phyloP scores from a whole-genome alignment of 345 rosid species.

The Salix brachista region DNA sequence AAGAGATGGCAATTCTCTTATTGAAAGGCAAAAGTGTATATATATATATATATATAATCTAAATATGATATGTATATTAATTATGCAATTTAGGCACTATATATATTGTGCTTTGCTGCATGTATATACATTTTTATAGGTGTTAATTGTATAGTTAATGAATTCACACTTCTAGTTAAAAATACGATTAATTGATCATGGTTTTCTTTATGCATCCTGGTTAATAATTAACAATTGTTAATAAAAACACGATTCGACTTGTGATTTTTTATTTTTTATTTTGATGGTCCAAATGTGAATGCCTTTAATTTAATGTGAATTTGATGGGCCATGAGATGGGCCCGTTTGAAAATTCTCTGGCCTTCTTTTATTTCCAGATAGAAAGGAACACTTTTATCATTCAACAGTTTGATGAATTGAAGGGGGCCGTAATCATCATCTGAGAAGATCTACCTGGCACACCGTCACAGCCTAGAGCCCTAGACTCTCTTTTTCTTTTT shows the following conservation, averaged over 20 bases:
- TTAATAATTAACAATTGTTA: neutral
- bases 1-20: too few species aligned
- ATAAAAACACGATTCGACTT: neutral
- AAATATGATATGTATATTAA: too few species aligned
- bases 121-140: too few species aligned
- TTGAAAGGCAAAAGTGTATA: too few species aligned
- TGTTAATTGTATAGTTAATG: neutral
- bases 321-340: neutral
- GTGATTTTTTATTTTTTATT: neutral
- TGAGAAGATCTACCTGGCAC: slow-evolving; percentile 38
- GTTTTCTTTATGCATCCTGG: neutral
- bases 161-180: neutral
- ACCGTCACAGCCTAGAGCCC: slow-evolving; percentile 16
- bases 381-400: slow-evolving; percentile 38
- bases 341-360: neutral
- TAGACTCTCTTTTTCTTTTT: slow-evolving; percentile 17
- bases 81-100: too few species aligned
- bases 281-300: neutral
- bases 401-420: slow-evolving; percentile 28
- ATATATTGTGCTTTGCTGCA: too few species aligned
- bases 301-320: neutral
- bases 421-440: slow-evolving; percentile 17
- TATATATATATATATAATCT: too few species aligned
- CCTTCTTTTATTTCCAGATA: slow-evolving; percentile 10
- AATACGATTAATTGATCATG: too few species aligned